Evolutionary conservation across 2,329 filamentous ascomycete genomes (phyloP).

Genomic region (Scedosporium apiospermum): DNA sequence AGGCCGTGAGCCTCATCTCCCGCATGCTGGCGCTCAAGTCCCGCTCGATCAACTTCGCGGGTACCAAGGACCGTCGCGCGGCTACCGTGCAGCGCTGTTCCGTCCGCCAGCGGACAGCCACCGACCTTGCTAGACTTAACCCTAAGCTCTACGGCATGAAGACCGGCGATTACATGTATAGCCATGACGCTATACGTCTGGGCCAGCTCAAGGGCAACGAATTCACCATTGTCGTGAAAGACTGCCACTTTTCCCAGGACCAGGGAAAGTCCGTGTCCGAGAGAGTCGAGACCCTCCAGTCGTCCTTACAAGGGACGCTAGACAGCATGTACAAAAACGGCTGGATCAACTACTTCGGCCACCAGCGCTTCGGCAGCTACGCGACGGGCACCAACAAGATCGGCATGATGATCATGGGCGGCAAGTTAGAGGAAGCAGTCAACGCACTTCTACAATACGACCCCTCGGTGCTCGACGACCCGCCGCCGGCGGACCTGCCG

Average conservation of each 20-base stretch:
- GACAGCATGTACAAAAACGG: slow-evolving; percentile 61
- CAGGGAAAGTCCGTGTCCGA: neutral
- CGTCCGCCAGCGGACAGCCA: slow-evolving; percentile 37
- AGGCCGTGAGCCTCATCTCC: slow-evolving; percentile 68
- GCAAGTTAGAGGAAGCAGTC: slow-evolving; percentile 72
- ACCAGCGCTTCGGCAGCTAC: slow-evolving; percentile 94
- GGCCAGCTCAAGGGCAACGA: slow-evolving; percentile 85
- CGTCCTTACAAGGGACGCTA: slow-evolving; percentile 47
- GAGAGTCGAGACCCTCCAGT: slow-evolving; percentile 14
- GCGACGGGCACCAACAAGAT: slow-evolving; percentile 75
- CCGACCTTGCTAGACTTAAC: slow-evolving; percentile 58
- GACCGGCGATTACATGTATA: slow-evolving; percentile 76
- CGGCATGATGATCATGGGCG: slow-evolving; percentile 74
- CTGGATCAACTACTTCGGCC: slow-evolving; percentile 95
- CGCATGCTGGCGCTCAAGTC: slow-evolving; percentile 65
- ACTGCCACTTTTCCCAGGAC: slow-evolving; percentile 55
- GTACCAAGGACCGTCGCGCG: slow-evolving; percentile 83
- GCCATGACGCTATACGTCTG: slow-evolving; percentile 61
- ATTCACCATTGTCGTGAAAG: slow-evolving; percentile 84
- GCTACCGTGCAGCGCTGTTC: slow-evolving; percentile 79
- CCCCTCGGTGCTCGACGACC: slow-evolving; percentile 30
- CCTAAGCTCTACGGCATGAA: slow-evolving; percentile 50
- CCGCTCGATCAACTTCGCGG: slow-evolving; percentile 66
- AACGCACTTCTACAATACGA: slow-evolving; percentile 68
- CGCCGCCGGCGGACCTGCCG: slow-evolving; percentile 26